Percentiles rank a stretch among this genome's conserved stretches.
phyloP scores from a whole-genome alignment of 2,329 filamentous ascomycete genomes.

The Alternaria solani region DNA sequence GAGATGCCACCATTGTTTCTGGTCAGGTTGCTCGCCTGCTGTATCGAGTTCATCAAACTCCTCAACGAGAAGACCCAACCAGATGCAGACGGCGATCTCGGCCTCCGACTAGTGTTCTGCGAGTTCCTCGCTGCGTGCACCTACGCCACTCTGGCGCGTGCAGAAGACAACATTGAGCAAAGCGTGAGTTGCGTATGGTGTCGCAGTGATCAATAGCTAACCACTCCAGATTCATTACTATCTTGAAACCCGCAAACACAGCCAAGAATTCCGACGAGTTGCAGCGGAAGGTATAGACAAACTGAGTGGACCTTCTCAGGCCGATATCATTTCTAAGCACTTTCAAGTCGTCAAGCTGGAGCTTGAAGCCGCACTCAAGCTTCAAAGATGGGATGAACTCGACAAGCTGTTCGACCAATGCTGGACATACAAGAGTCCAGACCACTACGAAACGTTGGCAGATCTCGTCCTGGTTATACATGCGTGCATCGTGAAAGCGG shows the following conservation, averaged over 20 bases:
- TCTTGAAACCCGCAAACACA: conserved; percentile 66
- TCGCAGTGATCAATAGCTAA: conserved; percentile 23
- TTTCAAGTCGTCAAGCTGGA: conserved; percentile 76
- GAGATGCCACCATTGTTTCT: conserved; percentile 65
- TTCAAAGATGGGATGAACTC: conserved; percentile 74
- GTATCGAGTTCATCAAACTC: conserved; percentile 55
- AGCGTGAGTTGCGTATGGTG: conserved; percentile 45
- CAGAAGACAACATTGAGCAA: conserved; percentile 50
- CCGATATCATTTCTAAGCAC: conserved; percentile 69
- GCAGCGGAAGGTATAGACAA: conserved; percentile 51
- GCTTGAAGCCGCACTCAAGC: conserved; percentile 75
- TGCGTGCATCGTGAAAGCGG: conserved; percentile 42
- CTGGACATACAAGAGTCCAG: conserved; percentile 47
- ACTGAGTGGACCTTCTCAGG: conserved; percentile 55
- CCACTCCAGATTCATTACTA: conserved; percentile 69
- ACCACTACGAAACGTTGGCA: conserved; percentile 56
- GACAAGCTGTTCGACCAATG: conserved; percentile 64
- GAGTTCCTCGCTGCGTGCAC: conserved; percentile 68
- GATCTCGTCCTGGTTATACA: conserved; percentile 58
- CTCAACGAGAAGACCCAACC: conserved; percentile 38
- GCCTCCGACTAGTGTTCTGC: conserved; percentile 71
- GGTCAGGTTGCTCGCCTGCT: conserved; percentile 62
- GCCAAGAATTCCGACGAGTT: conserved; percentile 64
- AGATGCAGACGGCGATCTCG: conserved; percentile 57
- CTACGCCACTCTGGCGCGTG: conserved; percentile 58